Evolutionary conservation across 331 rosid species (phyloP).

Genomic region (Arachis monticola): DNA sequence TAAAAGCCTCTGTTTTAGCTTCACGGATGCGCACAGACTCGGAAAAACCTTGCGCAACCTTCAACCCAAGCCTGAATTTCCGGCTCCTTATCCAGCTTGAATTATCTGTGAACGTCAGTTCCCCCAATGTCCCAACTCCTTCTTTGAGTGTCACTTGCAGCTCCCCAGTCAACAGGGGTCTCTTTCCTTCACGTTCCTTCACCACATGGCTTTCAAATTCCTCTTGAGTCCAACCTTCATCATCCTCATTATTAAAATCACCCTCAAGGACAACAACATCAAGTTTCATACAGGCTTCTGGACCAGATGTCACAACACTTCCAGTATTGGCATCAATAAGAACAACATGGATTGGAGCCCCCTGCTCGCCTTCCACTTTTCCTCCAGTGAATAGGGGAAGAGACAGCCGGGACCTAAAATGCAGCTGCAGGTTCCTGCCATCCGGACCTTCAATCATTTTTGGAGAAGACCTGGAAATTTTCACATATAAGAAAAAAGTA

Average conservation of each 20-base stretch:
- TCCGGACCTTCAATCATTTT: constrained; percentile 91
- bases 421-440: constrained; percentile 82
- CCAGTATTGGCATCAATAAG: constrained; percentile 70
- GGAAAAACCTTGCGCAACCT: constrained; percentile 51
- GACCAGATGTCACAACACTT: constrained; percentile 66
- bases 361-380: constrained; percentile 99
- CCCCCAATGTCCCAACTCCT: constrained; percentile 65
- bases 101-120: constrained; percentile 59
- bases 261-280: constrained; percentile 87
- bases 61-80: constrained; percentile 64
- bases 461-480: constrained; percentile 86
- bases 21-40: constrained; percentile 61
- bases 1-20: constrained; percentile 68
- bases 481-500: constrained; percentile 38
- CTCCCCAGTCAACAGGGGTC: constrained; percentile 64
- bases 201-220: constrained; percentile 63
- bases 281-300: constrained; percentile 76
- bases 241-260: constrained; percentile 61
- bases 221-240: constrained; percentile 60
- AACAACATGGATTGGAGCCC: constrained; percentile 89
- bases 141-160: constrained; percentile 61
- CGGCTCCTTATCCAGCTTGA: constrained; percentile 72
- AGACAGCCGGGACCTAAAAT: constrained; percentile 77
- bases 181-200: constrained; percentile 66
- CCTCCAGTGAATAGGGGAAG: constrained; percentile 99